These are phyloP conservation scores for Quillaja saponaria DNA, from an alignment of 306 rosid genomes.

Conservation along the genomic window DNA sequence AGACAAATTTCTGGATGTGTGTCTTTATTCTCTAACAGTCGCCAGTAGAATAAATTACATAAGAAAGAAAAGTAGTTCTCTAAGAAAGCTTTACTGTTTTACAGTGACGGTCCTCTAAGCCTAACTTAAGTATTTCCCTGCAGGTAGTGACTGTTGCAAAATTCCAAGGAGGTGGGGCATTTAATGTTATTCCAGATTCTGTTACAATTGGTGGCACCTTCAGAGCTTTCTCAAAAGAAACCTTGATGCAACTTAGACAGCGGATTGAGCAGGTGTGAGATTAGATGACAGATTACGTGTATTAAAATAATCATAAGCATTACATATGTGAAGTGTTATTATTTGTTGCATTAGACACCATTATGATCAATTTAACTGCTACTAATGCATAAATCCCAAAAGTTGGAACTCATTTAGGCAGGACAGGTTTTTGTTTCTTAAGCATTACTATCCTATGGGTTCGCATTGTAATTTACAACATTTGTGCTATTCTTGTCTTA, in stretches of 20 bases:
- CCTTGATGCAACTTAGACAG: conserved; percentile 48
- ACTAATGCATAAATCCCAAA: neutral
- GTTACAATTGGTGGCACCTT: conserved; percentile 88
- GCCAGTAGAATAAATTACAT: no score
- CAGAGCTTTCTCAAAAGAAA: conserved; percentile 61
- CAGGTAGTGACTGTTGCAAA: conserved; percentile 81
- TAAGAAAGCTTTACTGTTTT: conserved; percentile 12
- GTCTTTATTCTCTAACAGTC: no score
- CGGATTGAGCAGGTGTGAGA: conserved; percentile 68
- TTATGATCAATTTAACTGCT: neutral
- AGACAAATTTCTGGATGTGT: no score
- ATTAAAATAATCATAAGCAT: no score
- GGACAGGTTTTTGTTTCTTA: neutral
- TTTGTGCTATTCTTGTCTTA: neutral
- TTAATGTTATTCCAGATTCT: conserved; percentile 90
- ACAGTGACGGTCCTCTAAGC: conserved; percentile 13
- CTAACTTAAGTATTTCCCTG: conserved; percentile 28
- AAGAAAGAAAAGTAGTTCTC: conserved; percentile 13
- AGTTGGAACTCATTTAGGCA: neutral
- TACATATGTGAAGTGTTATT: neutral
- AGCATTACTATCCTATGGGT: neutral
- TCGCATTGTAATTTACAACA: neutral
- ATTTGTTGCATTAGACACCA: neutral
- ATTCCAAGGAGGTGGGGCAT: conserved; percentile 83
- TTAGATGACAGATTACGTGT: neutral